Evolutionary conservation across 768 basidiomycete species (phyloP).

Genomic region (Serendipita vermifera): DNA sequence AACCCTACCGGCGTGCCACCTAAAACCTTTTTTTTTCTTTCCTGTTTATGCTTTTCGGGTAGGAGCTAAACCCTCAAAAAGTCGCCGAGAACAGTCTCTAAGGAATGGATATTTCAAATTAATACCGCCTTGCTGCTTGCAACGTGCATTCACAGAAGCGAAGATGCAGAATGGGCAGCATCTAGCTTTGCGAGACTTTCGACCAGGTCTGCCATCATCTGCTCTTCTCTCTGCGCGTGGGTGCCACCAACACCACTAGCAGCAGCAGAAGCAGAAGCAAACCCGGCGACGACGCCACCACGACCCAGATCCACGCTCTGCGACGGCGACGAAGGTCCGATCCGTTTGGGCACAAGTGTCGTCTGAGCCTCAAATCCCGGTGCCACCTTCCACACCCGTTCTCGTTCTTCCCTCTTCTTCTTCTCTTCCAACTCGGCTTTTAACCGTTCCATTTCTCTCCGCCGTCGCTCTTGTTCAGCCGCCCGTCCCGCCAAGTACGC

Average conservation of each 20-base stretch:
- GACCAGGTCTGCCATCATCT: constrained; percentile 78
- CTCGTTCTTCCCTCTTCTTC: constrained; percentile 18
- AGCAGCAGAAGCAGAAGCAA: constrained; percentile 16
- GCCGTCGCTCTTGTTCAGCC: constrained; percentile 58
- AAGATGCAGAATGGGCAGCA: constrained; percentile 17
- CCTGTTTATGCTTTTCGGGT: too few relatives aligned
- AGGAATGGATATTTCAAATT: too few relatives aligned
- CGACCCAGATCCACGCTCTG: constrained; percentile 13
- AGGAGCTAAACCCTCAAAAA: too few relatives aligned
- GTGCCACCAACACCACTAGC: constrained; percentile 10
- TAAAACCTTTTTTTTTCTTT: too few relatives aligned
- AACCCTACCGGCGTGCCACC: too few relatives aligned
- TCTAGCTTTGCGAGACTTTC: constrained; percentile 64
- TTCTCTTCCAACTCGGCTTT: neutral
- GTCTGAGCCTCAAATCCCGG: constrained; percentile 69
- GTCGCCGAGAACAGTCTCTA: too few relatives aligned
- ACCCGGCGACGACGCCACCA: constrained; percentile 20
- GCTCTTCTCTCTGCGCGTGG: constrained; percentile 31
- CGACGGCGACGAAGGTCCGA: constrained; percentile 18
- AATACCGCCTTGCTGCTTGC: too few relatives aligned
- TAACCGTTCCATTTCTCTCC: constrained; percentile 32
- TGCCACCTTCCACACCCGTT: constrained; percentile 62
- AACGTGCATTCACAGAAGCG: too few relatives aligned
- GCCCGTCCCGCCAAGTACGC: constrained; percentile 56
- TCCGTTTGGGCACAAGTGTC: constrained; percentile 43